Base-by-base conservation (phyloP, 2,329 filamentous ascomycete species). In the Phaeophleospora eucalypticola region DNA sequence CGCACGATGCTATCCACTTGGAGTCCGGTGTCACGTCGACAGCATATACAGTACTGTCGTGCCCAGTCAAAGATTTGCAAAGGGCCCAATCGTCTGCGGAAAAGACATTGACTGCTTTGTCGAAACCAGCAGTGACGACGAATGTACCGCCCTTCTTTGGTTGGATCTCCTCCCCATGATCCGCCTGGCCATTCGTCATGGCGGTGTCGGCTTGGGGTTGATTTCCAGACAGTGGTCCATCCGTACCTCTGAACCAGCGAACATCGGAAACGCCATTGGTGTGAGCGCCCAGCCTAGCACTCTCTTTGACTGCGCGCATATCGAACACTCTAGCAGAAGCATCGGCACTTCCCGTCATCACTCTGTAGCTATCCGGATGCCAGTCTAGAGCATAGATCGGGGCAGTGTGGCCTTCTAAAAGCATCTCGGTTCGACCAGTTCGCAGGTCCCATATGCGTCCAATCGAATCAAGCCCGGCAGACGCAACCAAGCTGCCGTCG, bases 281-380 rank as follows among this genome's bases (percentile, higher is more conserved):
- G 67, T 98, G 93, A 4, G 93, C 91, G 40, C 91, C 93, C 38
- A 98, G 86, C 15, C 86, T 87, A 10, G 88, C 91, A 0, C 81
- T 84, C 53, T 84, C 83, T 58, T 86, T 81, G 40, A 97, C 90
- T 60, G 93, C 91, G 37, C 93, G 83, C 43, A 98, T 78, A 64
- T 98, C 93, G 93, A 93, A 98, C 70, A 91, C 96, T 68, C 96
- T 97, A 62, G 95, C 83, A 80, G 93, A 97, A 15, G 91, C 91
- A 64, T 98, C 93, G 2, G 84, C 89, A 12, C 89, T 94, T 1
- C 89, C 90, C 0, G 89, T 89, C n/a, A 97, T 74, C 7, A 97
- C 81, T n/a, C 93, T 82, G 66, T 95, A 84, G 4, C 91, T 89
- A 64, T 98, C 93, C 0, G 84, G 79, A 48, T 87, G 83, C 93